Evolutionary conservation across 1,139 yeast genomes (phyloP).

Genomic region (Lodderomyces parapsilosis): DNA sequence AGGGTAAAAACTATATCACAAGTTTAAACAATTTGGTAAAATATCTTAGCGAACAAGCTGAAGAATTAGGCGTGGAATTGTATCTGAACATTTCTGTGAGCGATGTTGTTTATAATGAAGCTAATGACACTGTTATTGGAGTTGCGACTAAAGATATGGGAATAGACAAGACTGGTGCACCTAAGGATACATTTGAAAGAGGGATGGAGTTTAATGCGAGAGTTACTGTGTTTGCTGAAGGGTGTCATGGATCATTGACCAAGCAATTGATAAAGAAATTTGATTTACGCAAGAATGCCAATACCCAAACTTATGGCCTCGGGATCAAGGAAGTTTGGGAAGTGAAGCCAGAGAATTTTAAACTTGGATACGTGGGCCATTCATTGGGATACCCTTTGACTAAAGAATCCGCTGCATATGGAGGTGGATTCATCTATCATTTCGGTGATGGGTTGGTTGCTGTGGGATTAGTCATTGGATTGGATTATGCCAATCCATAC

Average conservation of each 20-base stretch:
- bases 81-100: constrained; percentile 92
- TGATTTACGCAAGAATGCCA: constrained; percentile 61
- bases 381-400: constrained; percentile 86
- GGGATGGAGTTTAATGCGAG: constrained; percentile 97
- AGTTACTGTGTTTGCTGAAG: constrained; percentile 87
- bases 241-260: constrained; percentile 92
- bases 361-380: constrained; percentile 81
- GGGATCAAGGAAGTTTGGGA: constrained; percentile 98
- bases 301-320: constrained; percentile 89
- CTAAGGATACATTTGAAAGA: constrained; percentile 79
- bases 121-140: constrained; percentile 58
- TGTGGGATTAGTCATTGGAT: constrained; percentile 87
- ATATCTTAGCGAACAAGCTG: constrained; percentile 85
- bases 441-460: constrained; percentile 91
- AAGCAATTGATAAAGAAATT: constrained; percentile 72
- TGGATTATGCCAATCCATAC: constrained; percentile 92
- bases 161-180: constrained; percentile 66
- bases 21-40: constrained; percentile 80
- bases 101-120: constrained; percentile 64
- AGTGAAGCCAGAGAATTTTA: constrained; percentile 80
- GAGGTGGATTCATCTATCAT: constrained; percentile 97
- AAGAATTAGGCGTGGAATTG: constrained; percentile 88
- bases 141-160: constrained; percentile 96
- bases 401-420: constrained; percentile 58
- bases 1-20: constrained; percentile 79